Conservation (phyloP, 1,284 basidiomycete species). For the Ceratobasidium theobromae region DNA sequence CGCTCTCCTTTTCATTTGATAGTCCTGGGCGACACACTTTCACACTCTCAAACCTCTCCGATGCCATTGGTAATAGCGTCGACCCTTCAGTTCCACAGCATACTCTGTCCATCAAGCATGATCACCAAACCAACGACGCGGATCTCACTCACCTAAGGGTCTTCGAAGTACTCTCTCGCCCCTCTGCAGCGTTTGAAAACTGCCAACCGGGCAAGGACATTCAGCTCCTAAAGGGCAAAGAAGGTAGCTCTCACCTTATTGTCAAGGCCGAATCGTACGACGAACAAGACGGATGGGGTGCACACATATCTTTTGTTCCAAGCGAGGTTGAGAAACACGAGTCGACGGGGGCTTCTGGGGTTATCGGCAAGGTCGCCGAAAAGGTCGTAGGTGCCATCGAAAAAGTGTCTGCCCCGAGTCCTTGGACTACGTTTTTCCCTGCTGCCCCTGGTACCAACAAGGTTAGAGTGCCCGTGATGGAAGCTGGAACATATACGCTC, state of each 20-base stretch:
- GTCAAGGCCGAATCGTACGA: conserved; percentile 5
- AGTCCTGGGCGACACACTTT: conserved; percentile 66
- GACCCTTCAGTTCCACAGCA: conserved; percentile 47
- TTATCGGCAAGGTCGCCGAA: conserved; percentile 39
- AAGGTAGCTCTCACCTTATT: conserved; percentile 44
- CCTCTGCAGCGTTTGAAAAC: conserved; percentile 69
- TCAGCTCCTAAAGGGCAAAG: conserved; percentile 71
- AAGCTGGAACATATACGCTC: conserved; percentile 84
- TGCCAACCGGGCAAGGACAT: conserved; percentile 74
- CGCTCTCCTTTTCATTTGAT: conserved; percentile 64
- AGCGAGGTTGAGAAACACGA: conserved; percentile 6
- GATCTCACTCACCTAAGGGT: conserved; percentile 49
- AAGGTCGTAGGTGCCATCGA: conserved; percentile 33
- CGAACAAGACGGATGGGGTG: conserved; percentile 20
- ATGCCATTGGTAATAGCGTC: conserved; percentile 71
- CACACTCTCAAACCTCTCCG: conserved; percentile 69
- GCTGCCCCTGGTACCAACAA: conserved; percentile 52
- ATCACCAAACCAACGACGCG: conserved; percentile 44
- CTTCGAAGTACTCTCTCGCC: conserved; percentile 74
- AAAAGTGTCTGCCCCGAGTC: conserved; percentile 28
- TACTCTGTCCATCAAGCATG: conserved; percentile 45
- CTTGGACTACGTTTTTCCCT: conserved; percentile 63
- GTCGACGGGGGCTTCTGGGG: conserved; percentile 30
- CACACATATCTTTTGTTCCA: neutral
- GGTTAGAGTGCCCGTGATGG: conserved; percentile 54